These are phyloP conservation scores for Nectriaceae sp. DNA, from an alignment of 2,329 filamentous ascomycete species.

Conservation along the genomic window DNA sequence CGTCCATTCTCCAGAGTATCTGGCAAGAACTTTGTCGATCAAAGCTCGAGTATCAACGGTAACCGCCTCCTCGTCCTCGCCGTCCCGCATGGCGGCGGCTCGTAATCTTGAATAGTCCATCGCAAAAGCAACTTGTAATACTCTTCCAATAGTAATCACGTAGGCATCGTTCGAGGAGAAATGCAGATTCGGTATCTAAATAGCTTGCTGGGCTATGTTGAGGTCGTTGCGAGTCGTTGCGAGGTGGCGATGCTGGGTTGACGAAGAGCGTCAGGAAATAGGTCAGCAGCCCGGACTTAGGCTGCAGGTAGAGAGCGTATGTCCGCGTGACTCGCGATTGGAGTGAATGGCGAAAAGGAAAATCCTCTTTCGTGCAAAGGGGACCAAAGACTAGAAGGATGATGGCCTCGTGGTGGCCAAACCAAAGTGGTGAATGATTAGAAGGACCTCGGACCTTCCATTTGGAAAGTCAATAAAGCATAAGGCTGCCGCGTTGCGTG, in stretches of 20 bases:
- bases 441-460: too few relatives aligned
- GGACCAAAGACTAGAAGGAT: too few relatives aligned
- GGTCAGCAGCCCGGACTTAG: neutral
- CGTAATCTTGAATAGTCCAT: conserved; percentile 79
- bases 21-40: conserved; percentile 95
- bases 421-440: neutral
- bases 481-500: neutral
- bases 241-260: neutral
- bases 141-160: conserved; percentile 10
- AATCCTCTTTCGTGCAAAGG: too few relatives aligned
- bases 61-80: conserved; percentile 92
- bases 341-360: too few relatives aligned
- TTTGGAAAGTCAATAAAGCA: neutral
- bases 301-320: too few relatives aligned
- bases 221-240: neutral
- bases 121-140: conserved; percentile 9
- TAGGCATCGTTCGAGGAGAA: neutral
- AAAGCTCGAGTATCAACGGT: conserved; percentile 95
- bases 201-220: neutral
- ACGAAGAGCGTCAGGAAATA: neutral
- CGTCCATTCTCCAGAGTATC: conserved; percentile 96
- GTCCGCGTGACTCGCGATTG: too few relatives aligned
- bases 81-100: conserved; percentile 82
- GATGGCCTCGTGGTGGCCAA: neutral
- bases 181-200: neutral